Percentiles rank a stretch among this genome's conserved stretches.
These are phyloP conservation scores for Tephrocybe sp. DNA, from an alignment of 768 basidiomycete species.

Conservation along the genomic window DNA sequence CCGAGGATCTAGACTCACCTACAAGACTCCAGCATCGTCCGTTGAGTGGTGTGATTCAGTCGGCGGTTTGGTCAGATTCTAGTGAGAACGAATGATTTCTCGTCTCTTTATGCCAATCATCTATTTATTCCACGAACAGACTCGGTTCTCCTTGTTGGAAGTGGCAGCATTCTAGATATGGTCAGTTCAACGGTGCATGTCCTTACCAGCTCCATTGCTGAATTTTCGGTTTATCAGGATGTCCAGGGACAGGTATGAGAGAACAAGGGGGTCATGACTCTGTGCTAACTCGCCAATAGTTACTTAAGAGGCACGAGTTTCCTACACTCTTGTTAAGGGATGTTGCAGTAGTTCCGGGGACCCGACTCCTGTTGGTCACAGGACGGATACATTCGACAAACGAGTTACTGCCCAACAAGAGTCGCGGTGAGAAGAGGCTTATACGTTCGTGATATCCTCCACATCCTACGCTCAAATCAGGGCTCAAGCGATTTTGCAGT, in stretches of 20 bases:
- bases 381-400: not conserved
- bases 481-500: not conserved
- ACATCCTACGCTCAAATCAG: not conserved
- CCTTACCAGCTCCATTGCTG: not conserved
- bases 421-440: not conserved
- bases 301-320: not conserved
- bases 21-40: too few species aligned
- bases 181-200: not conserved
- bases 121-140: not conserved
- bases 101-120: not conserved
- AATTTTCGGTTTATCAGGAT: not conserved
- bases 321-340: not conserved
- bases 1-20: too few species aligned
- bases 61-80: not conserved
- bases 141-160: not conserved
- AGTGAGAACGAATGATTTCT: not conserved
- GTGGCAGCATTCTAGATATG: not conserved
- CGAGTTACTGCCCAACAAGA: not conserved
- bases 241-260: not conserved
- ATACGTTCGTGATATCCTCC: not conserved
- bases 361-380: not conserved
- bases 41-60: too few species aligned
- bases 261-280: not conserved
- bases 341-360: not conserved
- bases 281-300: not conserved